Conservation (phyloP, 2,329 filamentous ascomycete species). For the Drechmeria coniospora region DNA sequence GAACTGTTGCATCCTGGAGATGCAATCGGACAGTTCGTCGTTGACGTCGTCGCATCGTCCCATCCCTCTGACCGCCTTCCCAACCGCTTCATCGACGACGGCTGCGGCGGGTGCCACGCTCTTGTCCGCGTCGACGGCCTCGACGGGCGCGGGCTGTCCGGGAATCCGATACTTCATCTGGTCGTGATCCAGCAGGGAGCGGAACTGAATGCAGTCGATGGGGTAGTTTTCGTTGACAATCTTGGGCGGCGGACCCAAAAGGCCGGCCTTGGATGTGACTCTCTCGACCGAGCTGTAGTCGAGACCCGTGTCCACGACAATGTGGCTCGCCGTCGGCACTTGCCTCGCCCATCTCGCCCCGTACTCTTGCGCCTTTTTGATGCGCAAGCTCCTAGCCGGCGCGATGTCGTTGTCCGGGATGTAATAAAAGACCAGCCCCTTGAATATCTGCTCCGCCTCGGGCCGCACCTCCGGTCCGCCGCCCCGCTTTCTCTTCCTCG, state of each 20-base stretch:
- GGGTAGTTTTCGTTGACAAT: conserved; percentile 57
- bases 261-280: conserved; percentile 16
- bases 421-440: conserved; percentile 52
- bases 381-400: conserved; percentile 50
- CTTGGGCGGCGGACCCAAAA: conserved; percentile 16
- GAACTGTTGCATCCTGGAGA: conserved; percentile 44
- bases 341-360: conserved; percentile 57
- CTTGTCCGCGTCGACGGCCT: not conserved
- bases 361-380: conserved; percentile 57
- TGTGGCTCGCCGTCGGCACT: conserved; percentile 51
- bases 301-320: conserved; percentile 61
- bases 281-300: conserved; percentile 47
- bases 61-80: no score
- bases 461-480: conserved; percentile 27
- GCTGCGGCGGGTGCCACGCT: no score
- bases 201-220: conserved; percentile 49
- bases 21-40: conserved; percentile 49
- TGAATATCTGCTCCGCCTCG: conserved; percentile 42
- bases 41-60: conserved; percentile 18
- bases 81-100: no score
- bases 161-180: conserved; percentile 43
- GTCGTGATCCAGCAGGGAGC: conserved; percentile 39
- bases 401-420: conserved; percentile 67
- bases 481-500: conserved; percentile 32
- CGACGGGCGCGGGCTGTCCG: conserved; percentile 24